These are phyloP conservation scores for Boletus bicolor DNA, from an alignment of 768 basidiomycete species.

Conservation along the genomic window DNA sequence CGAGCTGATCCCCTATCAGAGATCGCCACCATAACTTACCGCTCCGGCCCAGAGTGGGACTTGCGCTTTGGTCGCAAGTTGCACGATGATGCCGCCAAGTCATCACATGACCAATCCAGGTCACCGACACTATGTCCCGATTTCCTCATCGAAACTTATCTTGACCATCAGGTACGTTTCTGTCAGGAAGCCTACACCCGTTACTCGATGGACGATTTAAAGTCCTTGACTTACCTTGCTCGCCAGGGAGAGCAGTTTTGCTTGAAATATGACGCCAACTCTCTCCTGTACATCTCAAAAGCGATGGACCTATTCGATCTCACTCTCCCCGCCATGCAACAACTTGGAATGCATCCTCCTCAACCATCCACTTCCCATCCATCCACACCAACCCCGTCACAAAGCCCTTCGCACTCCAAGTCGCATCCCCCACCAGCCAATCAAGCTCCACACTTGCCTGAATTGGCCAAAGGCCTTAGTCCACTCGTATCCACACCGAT, in stretches of 20 bases:
- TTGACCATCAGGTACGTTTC: slow-evolving; percentile 76
- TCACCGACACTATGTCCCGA: slow-evolving; percentile 89
- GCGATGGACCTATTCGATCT: slow-evolving; percentile 99
- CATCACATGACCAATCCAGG: slow-evolving; percentile 21
- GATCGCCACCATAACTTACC: slow-evolving; percentile 98
- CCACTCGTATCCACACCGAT: slow-evolving; percentile 76
- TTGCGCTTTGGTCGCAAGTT: slow-evolving; percentile 88
- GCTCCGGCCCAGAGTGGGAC: slow-evolving; percentile 99
- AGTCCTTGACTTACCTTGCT: slow-evolving; percentile 2
- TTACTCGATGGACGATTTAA: background rate
- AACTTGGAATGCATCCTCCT: slow-evolving; percentile 52
- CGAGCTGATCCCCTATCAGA: slow-evolving; percentile 45
- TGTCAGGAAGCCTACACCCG: background rate
- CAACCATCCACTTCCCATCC: slow-evolving; percentile 18
- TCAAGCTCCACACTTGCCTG: slow-evolving; percentile 70
- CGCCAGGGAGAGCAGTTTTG: slow-evolving; percentile 91
- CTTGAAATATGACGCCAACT: slow-evolving; percentile 98
- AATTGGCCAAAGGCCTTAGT: slow-evolving; percentile 72
- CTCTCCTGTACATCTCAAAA: slow-evolving; percentile 96
- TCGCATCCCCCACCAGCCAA: slow-evolving; percentile 71
- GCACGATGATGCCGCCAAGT: slow-evolving; percentile 29
- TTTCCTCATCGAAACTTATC: slow-evolving; percentile 97
- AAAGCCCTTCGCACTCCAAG: slow-evolving; percentile 54
- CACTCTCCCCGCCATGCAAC: slow-evolving; percentile 70
- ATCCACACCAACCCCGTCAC: slow-evolving; percentile 14